These are phyloP conservation scores for Dentipellis sp. DNA, from an alignment of 768 basidiomycete genomes.

Conservation along the genomic window DNA sequence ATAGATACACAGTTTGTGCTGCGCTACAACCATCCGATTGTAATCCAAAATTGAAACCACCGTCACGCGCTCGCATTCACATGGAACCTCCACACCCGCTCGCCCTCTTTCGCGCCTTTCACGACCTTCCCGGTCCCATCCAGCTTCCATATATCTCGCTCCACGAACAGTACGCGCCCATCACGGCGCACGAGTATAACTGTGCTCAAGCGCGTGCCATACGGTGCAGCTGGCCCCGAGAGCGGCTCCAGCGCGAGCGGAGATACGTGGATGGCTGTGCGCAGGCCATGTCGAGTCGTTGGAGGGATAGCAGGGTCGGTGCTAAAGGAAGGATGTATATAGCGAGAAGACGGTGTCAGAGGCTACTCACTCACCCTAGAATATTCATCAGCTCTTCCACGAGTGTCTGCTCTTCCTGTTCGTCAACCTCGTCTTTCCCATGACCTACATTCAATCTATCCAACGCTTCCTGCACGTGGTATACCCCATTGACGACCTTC, in stretches of 20 bases:
- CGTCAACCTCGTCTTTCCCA: neutral
- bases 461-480: too few relatives aligned
- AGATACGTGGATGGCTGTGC: conserved; percentile 52
- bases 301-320: conserved; percentile 22
- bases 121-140: conserved; percentile 28
- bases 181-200: conserved; percentile 55
- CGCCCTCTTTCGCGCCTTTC: conserved; percentile 29
- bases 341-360: conserved; percentile 4
- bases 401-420: conserved; percentile 50
- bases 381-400: conserved; percentile 52
- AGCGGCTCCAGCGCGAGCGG: conserved; percentile 30
- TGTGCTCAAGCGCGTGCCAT: conserved; percentile 69
- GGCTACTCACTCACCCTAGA: conserved; percentile 48
- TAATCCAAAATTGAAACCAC: too few relatives aligned
- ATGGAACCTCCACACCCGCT: conserved; percentile 35
- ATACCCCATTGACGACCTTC: conserved; percentile 38
- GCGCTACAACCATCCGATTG: too few relatives aligned
- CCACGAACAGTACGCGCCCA: conserved; percentile 57
- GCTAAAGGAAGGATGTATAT: conserved; percentile 18
- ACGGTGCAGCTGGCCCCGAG: conserved; percentile 20
- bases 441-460: too few relatives aligned
- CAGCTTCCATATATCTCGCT: conserved; percentile 60
- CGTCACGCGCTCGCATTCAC: neutral
- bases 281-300: conserved; percentile 41
- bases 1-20: too few relatives aligned